Percentiles rank a stretch among this genome's conserved stretches.
Conservation (phyloP, 768 basidiomycete species). For the Lactifluus hygrophoroides region DNA sequence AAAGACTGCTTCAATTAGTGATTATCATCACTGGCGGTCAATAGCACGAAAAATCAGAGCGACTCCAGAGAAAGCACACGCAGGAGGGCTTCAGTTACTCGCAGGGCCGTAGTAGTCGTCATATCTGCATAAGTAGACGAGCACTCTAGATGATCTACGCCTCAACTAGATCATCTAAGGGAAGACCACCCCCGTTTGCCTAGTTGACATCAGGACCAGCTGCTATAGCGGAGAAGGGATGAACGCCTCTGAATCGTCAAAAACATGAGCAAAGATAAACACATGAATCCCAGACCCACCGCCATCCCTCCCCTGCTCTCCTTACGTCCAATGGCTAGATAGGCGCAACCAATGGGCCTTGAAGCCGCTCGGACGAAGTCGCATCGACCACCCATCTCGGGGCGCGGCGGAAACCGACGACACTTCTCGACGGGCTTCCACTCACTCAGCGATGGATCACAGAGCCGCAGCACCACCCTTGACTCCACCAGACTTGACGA, state of each 20-base stretch:
- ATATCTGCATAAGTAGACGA: no score
- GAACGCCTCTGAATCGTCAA: neutral
- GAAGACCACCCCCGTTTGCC: neutral
- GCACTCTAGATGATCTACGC: neutral
- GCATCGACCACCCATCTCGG: constrained; percentile 72
- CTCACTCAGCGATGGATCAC: constrained; percentile 50
- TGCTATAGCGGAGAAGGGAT: neutral
- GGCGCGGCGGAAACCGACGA: constrained; percentile 64
- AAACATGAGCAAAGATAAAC: neutral
- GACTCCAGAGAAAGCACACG: no score
- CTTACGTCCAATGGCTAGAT: neutral
- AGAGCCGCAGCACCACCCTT: constrained; percentile 58
- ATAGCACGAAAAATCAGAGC: no score
- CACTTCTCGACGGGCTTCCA: constrained; percentile 77
- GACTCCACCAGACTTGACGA: constrained; percentile 57
- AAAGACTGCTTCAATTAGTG: no score
- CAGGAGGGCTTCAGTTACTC: no score
- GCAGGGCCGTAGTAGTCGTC: no score
- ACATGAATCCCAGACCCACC: neutral
- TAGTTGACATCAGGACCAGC: neutral
- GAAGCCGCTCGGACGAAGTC: constrained; percentile 46
- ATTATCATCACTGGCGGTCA: no score
- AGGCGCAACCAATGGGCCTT: neutral
- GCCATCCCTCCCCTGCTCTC: neutral
- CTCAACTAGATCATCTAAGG: neutral